Evolutionary conservation across 805 yeast genomes (phyloP).

Genomic region (Kuraishia ogatae): DNA sequence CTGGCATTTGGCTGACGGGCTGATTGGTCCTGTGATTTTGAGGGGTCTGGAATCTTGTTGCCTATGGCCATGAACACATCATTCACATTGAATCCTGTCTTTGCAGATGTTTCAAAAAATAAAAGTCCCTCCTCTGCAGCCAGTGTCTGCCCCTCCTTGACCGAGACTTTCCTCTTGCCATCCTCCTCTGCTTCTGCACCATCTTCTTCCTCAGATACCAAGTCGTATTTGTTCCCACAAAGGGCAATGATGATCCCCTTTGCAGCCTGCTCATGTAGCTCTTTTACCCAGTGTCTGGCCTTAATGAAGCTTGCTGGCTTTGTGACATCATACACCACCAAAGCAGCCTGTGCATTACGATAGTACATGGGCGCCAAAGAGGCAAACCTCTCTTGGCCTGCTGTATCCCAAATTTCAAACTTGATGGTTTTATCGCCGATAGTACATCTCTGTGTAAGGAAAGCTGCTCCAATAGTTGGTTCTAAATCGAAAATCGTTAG

Average conservation of each 20-base stretch:
- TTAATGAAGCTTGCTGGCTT: constrained; percentile 91
- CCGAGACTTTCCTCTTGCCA: constrained; percentile 66
- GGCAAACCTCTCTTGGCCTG: constrained; percentile 97
- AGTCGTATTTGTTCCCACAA: constrained; percentile 88
- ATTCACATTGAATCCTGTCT: constrained; percentile 79
- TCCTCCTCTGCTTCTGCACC: constrained; percentile 23
- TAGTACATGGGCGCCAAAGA: constrained; percentile 95
- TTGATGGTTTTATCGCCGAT: constrained; percentile 82
- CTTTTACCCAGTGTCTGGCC: constrained; percentile 98
- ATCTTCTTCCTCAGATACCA: constrained; percentile 32
- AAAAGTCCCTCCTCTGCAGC: constrained; percentile 89
- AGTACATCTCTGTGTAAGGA: constrained; percentile 86
- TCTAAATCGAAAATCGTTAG: constrained; percentile 30
- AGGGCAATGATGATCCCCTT: constrained; percentile 86
- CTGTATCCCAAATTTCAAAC: constrained; percentile 95
- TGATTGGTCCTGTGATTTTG: constrained; percentile 11
- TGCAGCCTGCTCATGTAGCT: constrained; percentile 91
- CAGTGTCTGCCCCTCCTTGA: constrained; percentile 77
- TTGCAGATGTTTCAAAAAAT: constrained; percentile 93
- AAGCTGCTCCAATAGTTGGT: constrained; percentile 98
- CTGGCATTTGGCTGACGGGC: constrained; percentile 8
- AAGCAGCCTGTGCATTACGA: constrained; percentile 94
- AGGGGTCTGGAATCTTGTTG: constrained; percentile 58
- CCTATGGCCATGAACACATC: constrained; percentile 91
- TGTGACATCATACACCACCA: constrained; percentile 92